Evolutionary conservation across 352 stramenopile genomes (phyloP).

Genomic region (Globisporangium polare): DNA sequence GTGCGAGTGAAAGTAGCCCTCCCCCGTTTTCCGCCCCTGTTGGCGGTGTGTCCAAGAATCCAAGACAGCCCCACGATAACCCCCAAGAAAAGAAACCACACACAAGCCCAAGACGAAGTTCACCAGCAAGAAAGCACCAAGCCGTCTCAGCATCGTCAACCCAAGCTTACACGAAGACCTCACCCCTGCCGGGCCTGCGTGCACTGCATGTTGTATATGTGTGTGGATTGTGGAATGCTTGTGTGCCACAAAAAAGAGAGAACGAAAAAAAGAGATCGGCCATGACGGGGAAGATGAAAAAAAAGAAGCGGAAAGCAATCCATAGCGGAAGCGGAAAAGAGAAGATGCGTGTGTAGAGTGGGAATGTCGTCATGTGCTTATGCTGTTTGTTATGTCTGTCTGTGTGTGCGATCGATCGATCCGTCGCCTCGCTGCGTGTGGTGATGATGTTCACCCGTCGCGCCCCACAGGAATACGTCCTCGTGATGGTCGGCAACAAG

Average conservation of each 20-base stretch:
- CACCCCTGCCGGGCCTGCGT: not conserved
- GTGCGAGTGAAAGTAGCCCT: not conserved
- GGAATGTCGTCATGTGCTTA: constrained; percentile 17
- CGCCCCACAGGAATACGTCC: constrained; percentile 69
- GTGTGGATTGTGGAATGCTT: constrained; percentile 3
- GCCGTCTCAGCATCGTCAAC: not conserved
- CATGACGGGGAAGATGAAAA: constrained; percentile 4
- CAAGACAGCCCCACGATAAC: not conserved
- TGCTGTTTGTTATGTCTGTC: constrained; percentile 30
- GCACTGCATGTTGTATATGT: constrained; percentile 1
- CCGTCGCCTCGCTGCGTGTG: constrained; percentile 6
- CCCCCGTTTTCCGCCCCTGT: not conserved
- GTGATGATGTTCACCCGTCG: constrained; percentile 9
- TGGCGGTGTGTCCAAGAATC: not conserved
- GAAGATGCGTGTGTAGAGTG: constrained; percentile 5
- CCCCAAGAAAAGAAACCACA: not conserved
- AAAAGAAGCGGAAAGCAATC: constrained; percentile 14
- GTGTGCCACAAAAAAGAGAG: constrained; percentile 2
- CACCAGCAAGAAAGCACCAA: not conserved
- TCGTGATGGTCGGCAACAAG: constrained; percentile 86
- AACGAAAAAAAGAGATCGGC: constrained; percentile 11
- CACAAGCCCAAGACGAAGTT: not conserved
- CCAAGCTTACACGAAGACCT: not conserved
- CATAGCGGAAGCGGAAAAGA: constrained; percentile 20
- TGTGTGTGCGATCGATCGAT: constrained; percentile 16